Base-by-base conservation (phyloP, 2,329 filamentous ascomycete genomes). In the Stylonectria norvegica region DNA sequence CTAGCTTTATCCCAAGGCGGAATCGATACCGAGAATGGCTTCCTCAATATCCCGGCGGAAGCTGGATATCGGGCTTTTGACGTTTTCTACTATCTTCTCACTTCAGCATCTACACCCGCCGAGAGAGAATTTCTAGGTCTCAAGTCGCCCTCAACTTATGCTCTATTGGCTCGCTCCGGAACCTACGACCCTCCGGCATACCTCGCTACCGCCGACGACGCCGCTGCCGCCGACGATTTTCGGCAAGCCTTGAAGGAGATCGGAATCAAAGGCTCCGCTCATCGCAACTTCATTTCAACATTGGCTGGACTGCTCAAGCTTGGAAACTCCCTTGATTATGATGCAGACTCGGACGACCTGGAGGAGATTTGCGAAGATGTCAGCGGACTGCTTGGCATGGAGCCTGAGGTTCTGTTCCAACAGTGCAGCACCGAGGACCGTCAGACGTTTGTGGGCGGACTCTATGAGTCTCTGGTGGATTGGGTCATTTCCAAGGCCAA, bases 11-110 rank as follows among this genome's bases (percentile, higher is more conserved):
- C 91, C 0, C 85, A 89, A 27, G 86, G 88, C 3, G 93, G 93
- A 14, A 86, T 98, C 45, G 87, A 98, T 60, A 93, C 89, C 0
- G 68, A 75, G 15, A 81, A 81, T 47, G 93, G 91, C 29, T 72
- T 98, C 9, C 71, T 96, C 12, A 81, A 86, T 41, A 80, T 98
- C 12, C 87, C 93, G 0, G 66, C 81, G 0, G 82, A 95, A 59
- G 60, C 81, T 5, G 93, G 93, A 10, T 89, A 89, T 64, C 83
- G 93, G 48, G 93, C 91, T 4, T 98, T 98, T 55, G 91, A 98
- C 59, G 93, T 95, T 35, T 97, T 98, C 61, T 97, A 98, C 69
- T 97, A 96, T 57, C 79, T 98, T 1, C 75, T 97, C 29, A 94
- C 90, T 0, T 89, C 86, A n/a, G 86, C 87, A 1, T 95, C 93